Percentiles rank a stretch among this genome's conserved stretches.
Conservation (phyloP, 345 rosid species). For the Hibiscus trionum region DNA sequence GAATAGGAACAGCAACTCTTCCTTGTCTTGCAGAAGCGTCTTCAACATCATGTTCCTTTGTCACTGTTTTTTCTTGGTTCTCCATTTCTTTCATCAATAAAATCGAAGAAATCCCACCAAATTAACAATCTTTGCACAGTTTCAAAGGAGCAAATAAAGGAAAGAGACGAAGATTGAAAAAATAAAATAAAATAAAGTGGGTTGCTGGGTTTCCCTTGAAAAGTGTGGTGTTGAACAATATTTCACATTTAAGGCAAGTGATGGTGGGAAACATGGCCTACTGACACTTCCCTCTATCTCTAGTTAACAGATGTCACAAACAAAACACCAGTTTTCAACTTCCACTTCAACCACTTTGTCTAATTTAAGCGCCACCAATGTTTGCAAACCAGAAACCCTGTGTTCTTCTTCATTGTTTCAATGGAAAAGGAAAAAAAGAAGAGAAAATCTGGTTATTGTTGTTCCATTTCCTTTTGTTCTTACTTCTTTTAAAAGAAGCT, state of each 20-base stretch:
- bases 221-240: conserved; percentile 2
- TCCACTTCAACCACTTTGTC: neutral
- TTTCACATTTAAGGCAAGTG: conserved; percentile 20
- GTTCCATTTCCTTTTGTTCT: neutral
- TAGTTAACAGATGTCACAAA: neutral
- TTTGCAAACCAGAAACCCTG: neutral
- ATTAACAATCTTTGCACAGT: neutral
- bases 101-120: conserved; percentile 9
- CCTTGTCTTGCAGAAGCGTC: conserved; percentile 15
- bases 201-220: neutral
- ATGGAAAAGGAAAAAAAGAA: neutral
- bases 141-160: neutral
- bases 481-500: neutral
- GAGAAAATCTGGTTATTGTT: neutral
- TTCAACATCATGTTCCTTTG: conserved; percentile 14
- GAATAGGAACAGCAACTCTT: conserved; percentile 10
- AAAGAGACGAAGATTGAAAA: neutral
- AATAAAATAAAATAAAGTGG: neutral
- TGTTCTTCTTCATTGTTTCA: neutral
- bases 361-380: too few species aligned
- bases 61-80: conserved; percentile 21
- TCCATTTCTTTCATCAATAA: conserved; percentile 19
- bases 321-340: neutral
- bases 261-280: conserved; percentile 15
- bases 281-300: conserved; percentile 1